Conservation (phyloP, 2,329 filamentous ascomycete genomes). For the Cladophialophora bantiana region DNA sequence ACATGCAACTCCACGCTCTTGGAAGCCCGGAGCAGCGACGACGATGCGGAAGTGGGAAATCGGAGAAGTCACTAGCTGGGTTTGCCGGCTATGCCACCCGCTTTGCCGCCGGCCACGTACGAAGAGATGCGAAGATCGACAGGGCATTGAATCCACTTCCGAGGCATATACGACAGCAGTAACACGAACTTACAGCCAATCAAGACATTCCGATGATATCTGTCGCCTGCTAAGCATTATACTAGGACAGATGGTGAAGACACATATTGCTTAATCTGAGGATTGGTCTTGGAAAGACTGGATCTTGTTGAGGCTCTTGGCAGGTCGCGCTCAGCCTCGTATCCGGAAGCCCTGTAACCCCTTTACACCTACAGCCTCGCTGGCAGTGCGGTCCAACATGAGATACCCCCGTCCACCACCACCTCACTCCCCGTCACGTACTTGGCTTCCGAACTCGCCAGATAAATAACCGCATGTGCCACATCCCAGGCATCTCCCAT, state of each 20-base stretch:
- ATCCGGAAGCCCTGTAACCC: background rate
- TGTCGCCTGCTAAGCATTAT: no score
- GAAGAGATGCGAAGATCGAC: background rate
- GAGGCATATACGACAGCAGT: no score
- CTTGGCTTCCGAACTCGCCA: conserved; percentile 42
- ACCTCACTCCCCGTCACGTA: conserved; percentile 49
- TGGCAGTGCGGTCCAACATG: background rate
- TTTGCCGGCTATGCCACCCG: no score
- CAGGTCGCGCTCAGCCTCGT: background rate
- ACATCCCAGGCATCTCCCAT: conserved; percentile 48
- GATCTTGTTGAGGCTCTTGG: background rate
- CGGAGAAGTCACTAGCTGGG: background rate
- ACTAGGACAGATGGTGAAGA: background rate
- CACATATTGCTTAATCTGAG: background rate
- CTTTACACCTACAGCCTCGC: background rate
- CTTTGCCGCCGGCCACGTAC: background rate
- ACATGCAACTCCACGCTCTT: background rate
- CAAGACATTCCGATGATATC: no score
- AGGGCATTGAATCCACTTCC: no score
- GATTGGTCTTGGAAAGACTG: background rate
- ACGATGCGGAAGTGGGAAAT: background rate
- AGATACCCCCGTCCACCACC: conserved; percentile 48
- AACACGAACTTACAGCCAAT: no score
- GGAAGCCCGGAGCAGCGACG: background rate
- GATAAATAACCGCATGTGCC: conserved; percentile 45